A percentile compares a stretch with the other conserved stretches of the same genome.
Conservation (phyloP, 306 rosid genomes). For the Gillenia trifoliata region DNA sequence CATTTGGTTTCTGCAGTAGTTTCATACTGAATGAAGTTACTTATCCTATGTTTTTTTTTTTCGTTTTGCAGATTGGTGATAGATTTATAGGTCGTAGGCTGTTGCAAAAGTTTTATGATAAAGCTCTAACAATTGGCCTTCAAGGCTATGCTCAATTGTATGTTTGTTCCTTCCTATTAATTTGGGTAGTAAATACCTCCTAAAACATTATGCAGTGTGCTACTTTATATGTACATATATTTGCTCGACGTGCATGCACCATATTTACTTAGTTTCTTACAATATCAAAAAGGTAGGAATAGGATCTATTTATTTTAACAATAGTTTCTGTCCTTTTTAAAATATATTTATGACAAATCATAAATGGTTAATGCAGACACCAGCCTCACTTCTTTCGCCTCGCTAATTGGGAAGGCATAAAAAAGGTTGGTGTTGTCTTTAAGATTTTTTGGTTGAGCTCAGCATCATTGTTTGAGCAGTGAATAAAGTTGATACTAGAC, state of each 20-base stretch:
- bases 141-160: constrained; percentile 90
- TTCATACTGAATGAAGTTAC: constrained; percentile 12
- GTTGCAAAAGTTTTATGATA: constrained; percentile 78
- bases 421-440: constrained; percentile 42
- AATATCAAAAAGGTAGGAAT: background rate
- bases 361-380: constrained; percentile 60
- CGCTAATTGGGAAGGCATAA: constrained; percentile 93
- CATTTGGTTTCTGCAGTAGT: background rate
- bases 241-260: background rate
- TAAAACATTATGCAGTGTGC: background rate
- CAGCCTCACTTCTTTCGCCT: constrained; percentile 78
- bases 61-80: constrained; percentile 70
- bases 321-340: constrained; percentile 5
- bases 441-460: background rate
- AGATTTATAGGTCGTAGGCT: constrained; percentile 83
- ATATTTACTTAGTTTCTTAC: background rate
- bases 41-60: constrained; percentile 9
- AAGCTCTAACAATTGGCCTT: constrained; percentile 80
- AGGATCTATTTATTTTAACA: background rate
- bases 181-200: constrained; percentile 11
- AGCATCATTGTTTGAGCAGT: background rate
- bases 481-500: background rate
- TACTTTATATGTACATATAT: background rate
- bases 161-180: constrained; percentile 31
- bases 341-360: constrained; percentile 18